Evolutionary conservation across 2,329 filamentous ascomycete genomes (phyloP), one percentile per base, ranked within the genome.

Genomic region (Emergomyces pasteurianus): DNA sequence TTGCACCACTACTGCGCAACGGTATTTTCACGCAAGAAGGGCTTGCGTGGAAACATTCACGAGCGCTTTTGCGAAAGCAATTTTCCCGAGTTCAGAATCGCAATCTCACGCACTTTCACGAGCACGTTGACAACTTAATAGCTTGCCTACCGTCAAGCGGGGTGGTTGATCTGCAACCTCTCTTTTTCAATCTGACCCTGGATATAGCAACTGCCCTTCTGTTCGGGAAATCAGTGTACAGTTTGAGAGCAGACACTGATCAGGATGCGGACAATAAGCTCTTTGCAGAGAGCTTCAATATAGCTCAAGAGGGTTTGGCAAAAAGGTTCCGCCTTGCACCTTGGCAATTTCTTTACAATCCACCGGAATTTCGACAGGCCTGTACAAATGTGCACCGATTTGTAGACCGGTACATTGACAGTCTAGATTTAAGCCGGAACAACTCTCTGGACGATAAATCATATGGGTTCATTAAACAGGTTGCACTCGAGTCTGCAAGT

Each of bases 141-240:
- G 28, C 31, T 2, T 62, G 34, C 34, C 28, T 71, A 0, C 62
- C 64, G 3, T 67, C 68, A 2, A 62, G 67, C 34, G 63, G 64
- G 1, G 50, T 65, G 10, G 47, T 71, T n/a, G 63, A 66, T 36
- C 60, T 78, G 0, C 68, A 75, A 60, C 71, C 73, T 0, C 64
- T 76, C 0, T 77, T 78, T 60, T 74, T 75, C 63, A 67, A 70
- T 34, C 63, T 74, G 36, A 77, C 73, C 1, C 64, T 76, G 16
- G 72, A 75, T 40, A 72, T 72, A 0, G 70, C 73, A 1, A 74
- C 70, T 0, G 68, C 71, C 34, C 69, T 75, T n/a, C 65, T 75
- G 8, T 75, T 75, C 42, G 73, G 74, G 9, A 66, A 71, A 60
- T 69, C 70, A 31, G 67, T 65, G 53, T 55, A 60, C 49, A 59